phyloP scores from a whole-genome alignment of 2,329 filamentous ascomycete species.

The Thelonectria blattea region DNA sequence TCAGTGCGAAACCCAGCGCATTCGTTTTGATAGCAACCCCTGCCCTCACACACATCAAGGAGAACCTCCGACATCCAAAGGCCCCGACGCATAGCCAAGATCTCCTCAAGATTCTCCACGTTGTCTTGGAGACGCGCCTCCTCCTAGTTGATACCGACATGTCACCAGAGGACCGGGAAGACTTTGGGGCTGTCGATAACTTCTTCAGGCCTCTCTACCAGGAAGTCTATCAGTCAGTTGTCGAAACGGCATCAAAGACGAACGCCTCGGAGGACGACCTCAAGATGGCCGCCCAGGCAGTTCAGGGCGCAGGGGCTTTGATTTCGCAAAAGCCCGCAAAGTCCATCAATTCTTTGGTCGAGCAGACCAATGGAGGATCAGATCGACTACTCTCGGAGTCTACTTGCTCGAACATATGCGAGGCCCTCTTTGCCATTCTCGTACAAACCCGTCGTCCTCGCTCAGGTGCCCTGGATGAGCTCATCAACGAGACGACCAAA shows the following conservation, averaged over 20 bases:
- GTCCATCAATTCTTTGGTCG: slow-evolving; percentile 12
- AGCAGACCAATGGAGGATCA: slow-evolving; percentile 1
- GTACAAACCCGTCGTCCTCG: slow-evolving; percentile 28
- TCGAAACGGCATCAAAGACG: slow-evolving; percentile 40
- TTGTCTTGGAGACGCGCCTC: slow-evolving; percentile 55
- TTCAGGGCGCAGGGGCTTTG: slow-evolving; percentile 54
- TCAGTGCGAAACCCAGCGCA: slow-evolving; percentile 54
- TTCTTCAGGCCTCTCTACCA: slow-evolving; percentile 51
- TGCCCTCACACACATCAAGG: slow-evolving; percentile 55
- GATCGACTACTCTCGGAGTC: slow-evolving; percentile 43
- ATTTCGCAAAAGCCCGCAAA: slow-evolving; percentile 47
- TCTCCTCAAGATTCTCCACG: slow-evolving; percentile 57
- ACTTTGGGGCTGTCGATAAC: slow-evolving; percentile 45
- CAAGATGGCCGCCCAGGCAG: slow-evolving; percentile 51
- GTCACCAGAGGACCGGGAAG: slow-evolving; percentile 44
- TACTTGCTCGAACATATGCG: slow-evolving; percentile 48
- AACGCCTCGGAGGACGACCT: slow-evolving; percentile 46
- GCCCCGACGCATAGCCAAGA: slow-evolving; percentile 58
- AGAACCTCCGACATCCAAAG: slow-evolving; percentile 57
- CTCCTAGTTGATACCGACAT: slow-evolving; percentile 45
- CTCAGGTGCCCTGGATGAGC: slow-evolving; percentile 40
- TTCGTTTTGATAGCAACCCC: slow-evolving; percentile 57
- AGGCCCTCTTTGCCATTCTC: slow-evolving; percentile 42
- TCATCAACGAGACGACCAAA: slow-evolving; percentile 50
- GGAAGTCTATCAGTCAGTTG: slow-evolving; percentile 49